These are phyloP conservation scores for Apiospora hydei DNA, from an alignment of 2,329 filamentous ascomycete genomes.

Conservation along the genomic window DNA sequence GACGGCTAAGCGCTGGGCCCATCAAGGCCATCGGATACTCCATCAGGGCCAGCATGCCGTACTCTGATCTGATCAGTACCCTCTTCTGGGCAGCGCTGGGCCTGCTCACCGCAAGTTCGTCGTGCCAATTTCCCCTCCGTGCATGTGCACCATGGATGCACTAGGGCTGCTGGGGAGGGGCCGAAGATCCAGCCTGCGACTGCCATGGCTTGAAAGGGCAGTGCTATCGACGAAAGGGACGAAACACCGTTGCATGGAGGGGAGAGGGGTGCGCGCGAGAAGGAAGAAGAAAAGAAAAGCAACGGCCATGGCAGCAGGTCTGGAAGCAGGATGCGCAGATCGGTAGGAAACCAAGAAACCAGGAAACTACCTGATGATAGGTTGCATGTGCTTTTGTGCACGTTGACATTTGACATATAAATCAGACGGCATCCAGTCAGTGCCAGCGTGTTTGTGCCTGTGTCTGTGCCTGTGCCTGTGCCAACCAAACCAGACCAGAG, in stretches of 20 bases:
- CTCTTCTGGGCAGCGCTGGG: neutral
- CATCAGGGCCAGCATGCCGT: neutral
- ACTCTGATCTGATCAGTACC: no score
- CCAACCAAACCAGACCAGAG: neutral
- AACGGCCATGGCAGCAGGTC: neutral
- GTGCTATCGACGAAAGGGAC: neutral
- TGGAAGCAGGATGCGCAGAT: neutral
- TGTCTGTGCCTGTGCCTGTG: neutral
- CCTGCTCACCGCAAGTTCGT: constrained; percentile 7
- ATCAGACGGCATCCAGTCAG: neutral
- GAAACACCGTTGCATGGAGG: constrained; percentile 4
- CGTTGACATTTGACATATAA: neutral
- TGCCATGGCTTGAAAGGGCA: neutral
- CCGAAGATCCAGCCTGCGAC: neutral
- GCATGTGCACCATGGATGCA: constrained; percentile 1
- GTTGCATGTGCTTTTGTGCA: neutral
- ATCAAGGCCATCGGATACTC: neutral
- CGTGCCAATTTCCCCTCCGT: neutral
- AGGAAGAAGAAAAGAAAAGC: neutral
- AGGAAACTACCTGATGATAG: no score
- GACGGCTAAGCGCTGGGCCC: constrained; percentile 2
- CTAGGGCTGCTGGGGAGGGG: neutral
- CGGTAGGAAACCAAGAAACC: neutral
- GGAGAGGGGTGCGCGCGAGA: no score
- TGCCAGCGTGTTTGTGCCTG: neutral